phyloP scores from a whole-genome alignment of 1,284 basidiomycete species.

The Trametes polyzona region DNA sequence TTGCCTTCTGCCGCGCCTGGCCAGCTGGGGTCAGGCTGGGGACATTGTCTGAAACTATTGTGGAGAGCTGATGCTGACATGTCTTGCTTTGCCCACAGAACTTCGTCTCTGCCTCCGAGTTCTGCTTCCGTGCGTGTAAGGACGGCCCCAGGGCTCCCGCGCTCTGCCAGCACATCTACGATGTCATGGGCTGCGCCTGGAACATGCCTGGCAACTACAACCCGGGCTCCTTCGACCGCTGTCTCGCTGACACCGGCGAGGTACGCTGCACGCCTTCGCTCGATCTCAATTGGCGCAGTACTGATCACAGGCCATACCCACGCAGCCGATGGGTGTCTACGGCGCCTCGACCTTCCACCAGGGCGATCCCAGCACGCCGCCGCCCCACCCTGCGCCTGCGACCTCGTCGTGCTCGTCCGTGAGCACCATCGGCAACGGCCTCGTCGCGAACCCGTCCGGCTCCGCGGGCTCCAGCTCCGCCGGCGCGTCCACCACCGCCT shows the following conservation, averaged over 20 bases:
- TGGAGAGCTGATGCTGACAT: not conserved
- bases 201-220: conserved; percentile 72
- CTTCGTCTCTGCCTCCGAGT: conserved; percentile 60
- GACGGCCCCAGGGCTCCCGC: conserved; percentile 58
- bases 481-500: not conserved
- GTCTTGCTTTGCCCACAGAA: conserved; percentile 40
- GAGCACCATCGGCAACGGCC: conserved; percentile 48
- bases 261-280: conserved; percentile 32
- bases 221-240: conserved; percentile 61
- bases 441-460: conserved; percentile 13
- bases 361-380: conserved; percentile 61
- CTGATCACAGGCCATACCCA: conserved; percentile 3
- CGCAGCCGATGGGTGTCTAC: conserved; percentile 73
- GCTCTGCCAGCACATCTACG: conserved; percentile 72
- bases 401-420: conserved; percentile 55
- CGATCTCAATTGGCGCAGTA: not conserved
- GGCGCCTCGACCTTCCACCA: conserved; percentile 68
- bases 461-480: conserved; percentile 8
- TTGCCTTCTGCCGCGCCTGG: too few relatives aligned
- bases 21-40: too few relatives aligned
- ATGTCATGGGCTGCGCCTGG: conserved; percentile 66
- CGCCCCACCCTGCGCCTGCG: conserved; percentile 58
- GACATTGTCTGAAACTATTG: too few relatives aligned
- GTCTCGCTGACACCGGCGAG: conserved; percentile 53
- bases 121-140: conserved; percentile 79